These are phyloP conservation scores for Ilex asprella DNA, from an alignment of 257 asterid species.

Conservation along the genomic window DNA sequence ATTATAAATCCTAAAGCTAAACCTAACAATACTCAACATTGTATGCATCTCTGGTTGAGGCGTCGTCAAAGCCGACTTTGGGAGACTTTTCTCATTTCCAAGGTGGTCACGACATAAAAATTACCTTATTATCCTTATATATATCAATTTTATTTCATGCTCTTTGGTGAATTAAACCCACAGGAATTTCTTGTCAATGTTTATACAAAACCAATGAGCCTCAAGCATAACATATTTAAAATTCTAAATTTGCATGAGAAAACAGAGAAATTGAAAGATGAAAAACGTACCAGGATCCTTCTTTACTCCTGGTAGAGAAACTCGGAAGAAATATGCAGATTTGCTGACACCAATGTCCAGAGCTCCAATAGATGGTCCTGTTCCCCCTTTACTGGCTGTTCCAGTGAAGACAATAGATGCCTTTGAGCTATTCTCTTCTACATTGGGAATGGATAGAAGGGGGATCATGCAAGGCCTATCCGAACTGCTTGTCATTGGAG, in stretches of 20 bases:
- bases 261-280: slow-evolving; percentile 2
- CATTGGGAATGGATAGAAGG: slow-evolving; percentile 40
- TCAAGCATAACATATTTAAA: too few relatives aligned
- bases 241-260: not conserved
- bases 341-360: slow-evolving; percentile 62
- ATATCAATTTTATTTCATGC: too few relatives aligned
- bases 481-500: slow-evolving; percentile 6
- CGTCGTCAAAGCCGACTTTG: too few relatives aligned
- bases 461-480: slow-evolving; percentile 44
- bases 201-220: too few relatives aligned
- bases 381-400: slow-evolving; percentile 42
- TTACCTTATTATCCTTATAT: too few relatives aligned
- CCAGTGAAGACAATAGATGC: slow-evolving; percentile 47
- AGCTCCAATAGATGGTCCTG: slow-evolving; percentile 68
- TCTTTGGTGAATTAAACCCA: too few relatives aligned
- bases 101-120: too few relatives aligned
- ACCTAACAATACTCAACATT: too few relatives aligned
- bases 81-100: too few relatives aligned
- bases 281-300: slow-evolving; percentile 61
- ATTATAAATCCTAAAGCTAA: too few relatives aligned
- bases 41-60: too few relatives aligned
- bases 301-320: slow-evolving; percentile 88
- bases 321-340: slow-evolving; percentile 68
- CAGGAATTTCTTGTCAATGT: too few relatives aligned
- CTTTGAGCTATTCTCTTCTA: slow-evolving; percentile 33